Evolutionary conservation across 2,329 filamentous ascomycete species (phyloP).

Genomic region (Talaromyces albobiverticillius): DNA sequence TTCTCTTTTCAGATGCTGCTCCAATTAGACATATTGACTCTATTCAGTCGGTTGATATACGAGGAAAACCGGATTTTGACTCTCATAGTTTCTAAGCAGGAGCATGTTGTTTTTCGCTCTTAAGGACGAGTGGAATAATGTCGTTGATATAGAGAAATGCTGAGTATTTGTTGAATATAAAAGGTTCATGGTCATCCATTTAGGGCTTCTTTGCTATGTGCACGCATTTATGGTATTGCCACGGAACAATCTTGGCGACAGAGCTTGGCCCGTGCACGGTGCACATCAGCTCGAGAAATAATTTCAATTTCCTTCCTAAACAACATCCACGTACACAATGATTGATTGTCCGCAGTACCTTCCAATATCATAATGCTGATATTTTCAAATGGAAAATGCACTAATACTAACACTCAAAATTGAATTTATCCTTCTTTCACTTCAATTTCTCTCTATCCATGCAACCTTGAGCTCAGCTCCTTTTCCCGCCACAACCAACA

Average conservation of each 20-base stretch:
- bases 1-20: too few relatives aligned
- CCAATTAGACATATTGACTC: too few relatives aligned
- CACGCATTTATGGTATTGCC: too few relatives aligned
- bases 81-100: conserved; percentile 27
- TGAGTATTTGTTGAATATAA: too few relatives aligned
- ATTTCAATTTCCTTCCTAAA: too few relatives aligned
- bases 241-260: neutral
- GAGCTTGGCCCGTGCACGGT: too few relatives aligned
- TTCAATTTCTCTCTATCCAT: conserved; percentile 1
- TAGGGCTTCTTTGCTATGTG: too few relatives aligned
- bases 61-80: conserved; percentile 55
- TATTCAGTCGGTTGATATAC: too few relatives aligned
- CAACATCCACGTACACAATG: neutral
- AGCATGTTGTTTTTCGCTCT: conserved; percentile 1
- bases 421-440: conserved; percentile 5
- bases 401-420: neutral
- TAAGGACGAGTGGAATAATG: conserved; percentile 1
- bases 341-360: too few relatives aligned
- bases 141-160: conserved; percentile 2
- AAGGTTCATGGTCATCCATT: too few relatives aligned
- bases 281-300: too few relatives aligned
- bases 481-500: conserved; percentile 53
- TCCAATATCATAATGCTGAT: neutral
- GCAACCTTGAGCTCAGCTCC: too few relatives aligned
- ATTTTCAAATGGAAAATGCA: neutral